These are phyloP conservation scores for Xanthoceras sorbifolium DNA, from an alignment of 345 rosid genomes.

Conservation along the genomic window DNA sequence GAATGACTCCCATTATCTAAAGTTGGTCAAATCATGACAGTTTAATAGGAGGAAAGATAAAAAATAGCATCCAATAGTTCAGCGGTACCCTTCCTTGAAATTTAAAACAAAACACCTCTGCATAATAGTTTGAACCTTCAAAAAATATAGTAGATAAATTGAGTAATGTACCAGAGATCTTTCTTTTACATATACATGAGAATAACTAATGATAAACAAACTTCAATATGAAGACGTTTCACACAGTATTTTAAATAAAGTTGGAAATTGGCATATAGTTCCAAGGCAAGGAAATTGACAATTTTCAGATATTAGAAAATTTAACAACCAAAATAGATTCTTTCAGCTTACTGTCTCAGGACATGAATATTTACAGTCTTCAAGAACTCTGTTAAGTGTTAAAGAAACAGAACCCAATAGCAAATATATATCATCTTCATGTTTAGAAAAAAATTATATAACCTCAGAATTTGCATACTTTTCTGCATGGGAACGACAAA, in stretches of 20 bases:
- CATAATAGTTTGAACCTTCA: background rate
- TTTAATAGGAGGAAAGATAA: background rate
- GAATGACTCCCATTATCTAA: background rate
- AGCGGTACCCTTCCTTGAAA: background rate
- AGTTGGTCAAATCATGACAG: background rate
- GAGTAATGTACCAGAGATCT: background rate
- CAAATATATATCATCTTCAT: background rate
- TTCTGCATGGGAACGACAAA: slow-evolving; percentile 91
- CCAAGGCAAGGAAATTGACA: background rate
- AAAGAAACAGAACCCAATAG: slow-evolving; percentile 15
- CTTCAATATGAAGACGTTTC: background rate
- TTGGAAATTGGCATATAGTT: background rate
- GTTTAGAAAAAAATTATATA: background rate
- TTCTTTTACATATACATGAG: background rate
- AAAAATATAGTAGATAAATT: background rate
- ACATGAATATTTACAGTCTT: background rate
- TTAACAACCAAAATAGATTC: background rate
- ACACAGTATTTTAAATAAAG: background rate
- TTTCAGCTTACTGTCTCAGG: background rate
- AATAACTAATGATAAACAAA: background rate
- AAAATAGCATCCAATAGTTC: background rate
- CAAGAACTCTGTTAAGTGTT: background rate
- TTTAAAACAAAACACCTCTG: background rate
- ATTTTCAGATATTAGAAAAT: background rate
- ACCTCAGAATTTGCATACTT: slow-evolving; percentile 52